Evolutionary conservation across 352 stramenopile genomes (phyloP), one percentile per base, ranked within the genome.

Genomic region (Phytopythium kandeliae): DNA sequence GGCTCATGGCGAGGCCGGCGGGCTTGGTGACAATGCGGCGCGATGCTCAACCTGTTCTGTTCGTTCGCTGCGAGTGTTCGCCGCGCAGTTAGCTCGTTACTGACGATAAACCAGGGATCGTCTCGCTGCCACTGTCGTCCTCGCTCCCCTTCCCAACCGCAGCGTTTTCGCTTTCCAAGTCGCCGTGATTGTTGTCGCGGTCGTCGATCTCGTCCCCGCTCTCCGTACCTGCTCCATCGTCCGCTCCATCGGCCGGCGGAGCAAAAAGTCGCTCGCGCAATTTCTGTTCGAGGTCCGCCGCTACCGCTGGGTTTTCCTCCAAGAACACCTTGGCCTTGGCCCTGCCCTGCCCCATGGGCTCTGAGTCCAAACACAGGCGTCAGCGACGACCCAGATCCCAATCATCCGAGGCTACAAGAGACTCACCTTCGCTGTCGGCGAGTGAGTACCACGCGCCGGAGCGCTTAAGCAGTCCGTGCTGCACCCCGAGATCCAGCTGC

Each of bases 251-350:
- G 16, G 33, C 51, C 5, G 38, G 34, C 2, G 70, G 35, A 10
- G 74, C 60, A 50, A 94, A 89, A 3, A 94, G 74, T 31, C 65
- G 74, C 15, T 61, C 55, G 38, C 84, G 81, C 8, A 94, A 62
- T 52, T 89, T 83, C 21, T 62, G 51, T 67, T 94, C 84, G 34
- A 94, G 82, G 12, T 84, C 67, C 16, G 63, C 66, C 4, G 81
- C 78, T 34, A 94, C 72, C 19, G 83, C 69, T 17, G 81, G 75
- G 51, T 94, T 85, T 42, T 79, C 72, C 53, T 90, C 68, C 11
- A 94, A 45, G 44, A 90, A 94, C 9, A 79, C 33, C 63, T 94
- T 94, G 16, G 84, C 84, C 54, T 94, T 94, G 30, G 74, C 71
- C 41, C 88, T 90, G 30, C 84, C 84, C 56, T 94, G 84, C 1